A percentile compares a stretch with the other conserved stretches of the same genome.
Conservation (phyloP, 1,284 basidiomycete species). For the Tetrapyrgos nigripes region DNA sequence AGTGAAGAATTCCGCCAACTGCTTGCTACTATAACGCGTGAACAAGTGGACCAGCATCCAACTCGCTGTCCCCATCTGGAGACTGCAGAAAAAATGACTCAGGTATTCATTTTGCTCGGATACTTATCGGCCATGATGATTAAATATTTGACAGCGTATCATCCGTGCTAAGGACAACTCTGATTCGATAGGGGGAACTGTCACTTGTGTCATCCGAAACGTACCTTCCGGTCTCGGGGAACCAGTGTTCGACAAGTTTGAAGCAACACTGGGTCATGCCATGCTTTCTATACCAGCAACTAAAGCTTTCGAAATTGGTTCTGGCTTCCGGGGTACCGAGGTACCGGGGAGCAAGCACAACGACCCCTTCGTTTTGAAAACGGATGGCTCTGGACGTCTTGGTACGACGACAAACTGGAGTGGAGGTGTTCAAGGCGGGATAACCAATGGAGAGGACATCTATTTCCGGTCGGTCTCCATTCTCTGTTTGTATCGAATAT, state of each 20-base stretch:
- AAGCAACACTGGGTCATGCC: slow-evolving; percentile 95
- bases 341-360: slow-evolving; percentile 95
- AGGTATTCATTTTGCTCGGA: slow-evolving; percentile 52
- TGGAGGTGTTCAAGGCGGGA: slow-evolving; percentile 97
- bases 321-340: slow-evolving; percentile 96
- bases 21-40: slow-evolving; percentile 83
- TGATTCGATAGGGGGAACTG: slow-evolving; percentile 97
- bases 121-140: slow-evolving; percentile 12
- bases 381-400: slow-evolving; percentile 64
- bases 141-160: slow-evolving; percentile 82
- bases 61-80: slow-evolving; percentile 93
- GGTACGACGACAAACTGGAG: slow-evolving; percentile 95
- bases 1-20: slow-evolving; percentile 86
- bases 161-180: slow-evolving; percentile 89
- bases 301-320: slow-evolving; percentile 98
- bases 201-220: slow-evolving; percentile 95
- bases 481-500: background rate
- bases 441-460: slow-evolving; percentile 96
- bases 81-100: slow-evolving; percentile 90
- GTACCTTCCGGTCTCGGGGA: slow-evolving; percentile 94
- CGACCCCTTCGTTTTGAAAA: slow-evolving; percentile 81
- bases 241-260: slow-evolving; percentile 98
- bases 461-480: slow-evolving; percentile 83
- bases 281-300: slow-evolving; percentile 99
- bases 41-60: slow-evolving; percentile 86